Base-by-base conservation (phyloP, 805 yeast species). In the Saccharomyces eubayanus region DNA sequence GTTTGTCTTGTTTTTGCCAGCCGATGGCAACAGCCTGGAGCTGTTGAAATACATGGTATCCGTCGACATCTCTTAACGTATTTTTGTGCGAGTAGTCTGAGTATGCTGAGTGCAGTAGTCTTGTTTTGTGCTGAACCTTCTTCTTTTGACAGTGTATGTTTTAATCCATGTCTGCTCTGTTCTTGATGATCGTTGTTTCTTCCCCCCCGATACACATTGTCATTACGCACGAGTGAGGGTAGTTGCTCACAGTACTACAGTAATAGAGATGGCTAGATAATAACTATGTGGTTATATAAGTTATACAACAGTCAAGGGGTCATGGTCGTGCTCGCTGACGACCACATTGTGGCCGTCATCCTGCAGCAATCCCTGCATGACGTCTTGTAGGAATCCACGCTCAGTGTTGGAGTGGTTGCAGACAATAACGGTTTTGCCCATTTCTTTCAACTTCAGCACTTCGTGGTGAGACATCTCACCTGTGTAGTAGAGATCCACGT, bases 391-490 rank as follows among this genome's bases (percentile, higher is more conserved):
- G 64, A 84, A 94, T 0, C 96, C 96, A 53, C 99, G 76, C 70
- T 94, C 99, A 0, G 97, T 89, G 67, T 92, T 92, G 20, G 96
- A 80, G 64, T 94, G 99, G 62, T 92, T 92, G 62, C 96, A 87
- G 2, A 82, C 80, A 48, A 94, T 75, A 2, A 90, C 89, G 9
- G 82, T 74, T 16, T 81, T 74, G 0, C 96, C 96, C 14, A 73
- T 62, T 61, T 92, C 98, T 49, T 77, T 81, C 58, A 84, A 75
- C 54, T 70, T 79, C 43, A 94, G 76, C 9, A 87, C 85, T 67
- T 94, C 97, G 65, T 94, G 99, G 63, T 94, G 99, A 27, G 96
- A 85, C 59, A 94, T 72, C 66, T 94, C 99, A 1, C 99, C 99
- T 0, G 99, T 91, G 62, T 83, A 80, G 66, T 79, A 86, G 46